Base-by-base conservation (phyloP, 495 filamentous ascomycete genomes). In the Hypoxylon intermedium region DNA sequence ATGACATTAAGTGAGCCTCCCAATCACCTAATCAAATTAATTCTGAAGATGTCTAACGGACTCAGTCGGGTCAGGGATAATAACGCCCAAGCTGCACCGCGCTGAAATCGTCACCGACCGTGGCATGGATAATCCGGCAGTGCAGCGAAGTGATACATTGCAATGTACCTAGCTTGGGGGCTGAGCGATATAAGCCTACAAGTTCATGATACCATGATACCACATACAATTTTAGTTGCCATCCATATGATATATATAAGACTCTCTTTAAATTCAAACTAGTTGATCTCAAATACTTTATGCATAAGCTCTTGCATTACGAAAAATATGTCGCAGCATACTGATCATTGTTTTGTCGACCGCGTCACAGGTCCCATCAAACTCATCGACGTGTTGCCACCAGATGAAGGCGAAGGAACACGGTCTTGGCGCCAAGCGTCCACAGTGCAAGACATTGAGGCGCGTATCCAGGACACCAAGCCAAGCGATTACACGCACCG, bases 1-100 rank as follows among this genome's bases (percentile, higher is more conserved):
- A 38, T 16, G 70, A 70, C n/a, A 59, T 72, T 2, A 53, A 71
- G 72, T 74, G 63, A 60, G 66, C 40, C 0, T 40, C 28, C 46
- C 0, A 46, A 46, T 23, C 11, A 42, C 24, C 18, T 16, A 4
- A 15, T n/a, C 26, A 24, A 3, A 31, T 40, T 26, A 13, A 6
- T 6, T 23, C 6, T 1, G 1, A 18, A 9, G 9, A 5, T 19
- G 12, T 36, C 57, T 60, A 60, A 60, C 40, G 13, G n/a, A 40
- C 53, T 9, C 33, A 67, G 63, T 30, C 34, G 36, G 9, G 19
- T 45, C 1, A 51, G 63, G 26, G 63, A 67, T n/a, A 56, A 67
- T 50, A 52, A 37, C n/a, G 51, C 26, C 13, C 45, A 20, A 47
- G 33, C 18, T 36, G 36, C 12, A 13, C 40, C 16, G 13, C 12